A percentile compares a stretch with the other conserved stretches of the same genome.
Evolutionary conservation across 331 rosid species (phyloP).

Genomic region (Spiraea crenata): DNA sequence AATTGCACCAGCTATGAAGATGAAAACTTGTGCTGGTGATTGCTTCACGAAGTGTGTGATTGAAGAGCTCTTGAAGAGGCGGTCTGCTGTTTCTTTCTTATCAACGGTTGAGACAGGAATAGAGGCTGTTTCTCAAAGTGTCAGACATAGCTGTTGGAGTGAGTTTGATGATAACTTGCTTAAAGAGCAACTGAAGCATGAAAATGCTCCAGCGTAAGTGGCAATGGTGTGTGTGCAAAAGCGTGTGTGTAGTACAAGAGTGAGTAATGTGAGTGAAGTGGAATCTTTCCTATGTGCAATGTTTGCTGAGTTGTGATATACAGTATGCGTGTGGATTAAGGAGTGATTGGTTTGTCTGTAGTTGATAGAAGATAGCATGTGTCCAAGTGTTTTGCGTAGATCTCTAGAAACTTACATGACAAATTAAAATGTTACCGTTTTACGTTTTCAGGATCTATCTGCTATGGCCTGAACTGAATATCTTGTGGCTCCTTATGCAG

Average conservation of each 20-base stretch:
- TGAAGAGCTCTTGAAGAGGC: constrained; percentile 33
- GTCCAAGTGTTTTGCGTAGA: background rate
- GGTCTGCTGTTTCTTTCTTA: constrained; percentile 23
- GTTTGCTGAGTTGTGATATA: background rate
- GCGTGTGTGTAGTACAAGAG: background rate
- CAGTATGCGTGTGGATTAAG: background rate
- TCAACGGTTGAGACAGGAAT: constrained; percentile 30
- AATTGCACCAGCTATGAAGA: constrained; percentile 1
- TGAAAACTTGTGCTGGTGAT: constrained; percentile 7
- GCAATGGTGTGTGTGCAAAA: background rate
- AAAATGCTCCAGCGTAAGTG: constrained; percentile 33
- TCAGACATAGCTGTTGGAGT: constrained; percentile 13
- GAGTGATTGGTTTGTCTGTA: background rate
- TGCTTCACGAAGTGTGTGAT: constrained; percentile 27
- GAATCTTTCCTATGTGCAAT: background rate
- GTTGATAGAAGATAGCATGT: background rate
- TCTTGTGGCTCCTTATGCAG: constrained; percentile 28
- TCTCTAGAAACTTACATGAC: background rate
- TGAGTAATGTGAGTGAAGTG: background rate
- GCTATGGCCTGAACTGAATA: constrained; percentile 3
- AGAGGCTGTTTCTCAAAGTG: constrained; percentile 10
- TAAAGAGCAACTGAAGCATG: constrained; percentile 17
- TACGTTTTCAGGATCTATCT: constrained; percentile 12
- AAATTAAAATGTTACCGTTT: background rate
- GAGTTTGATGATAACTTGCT: constrained; percentile 29